Base-by-base conservation (phyloP, 805 yeast genomes). In the Metschnikowia aberdeeniae region DNA sequence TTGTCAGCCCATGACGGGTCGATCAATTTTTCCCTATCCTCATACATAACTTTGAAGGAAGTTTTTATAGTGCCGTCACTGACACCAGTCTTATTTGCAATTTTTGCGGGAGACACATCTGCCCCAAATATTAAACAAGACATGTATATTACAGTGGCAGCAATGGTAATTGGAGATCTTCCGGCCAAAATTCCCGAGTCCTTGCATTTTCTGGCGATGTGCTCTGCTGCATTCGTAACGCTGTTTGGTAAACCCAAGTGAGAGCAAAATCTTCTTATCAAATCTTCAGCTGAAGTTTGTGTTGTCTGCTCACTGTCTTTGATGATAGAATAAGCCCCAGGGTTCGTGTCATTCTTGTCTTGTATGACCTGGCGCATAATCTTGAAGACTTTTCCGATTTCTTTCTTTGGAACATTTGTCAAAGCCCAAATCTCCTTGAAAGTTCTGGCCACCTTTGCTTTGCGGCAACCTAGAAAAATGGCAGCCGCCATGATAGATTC, bases 11-110 rank as follows among this genome's bases (percentile, higher is more conserved):
- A 86, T 46, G 71, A 69, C 20, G 85, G 86, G 58, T 87, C 92
- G n/a, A 89, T 76, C 38, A 89, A 75, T 54, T 65, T 63, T 34
- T 67, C 71, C 56, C 78, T 79, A 49, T 85, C 88, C 50, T 86
- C 89, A 60, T 78, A 84, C 66, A 93, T 71, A 35, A 83, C 82
- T 63, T 86, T 86, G 62, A 89, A 93, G 36, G 93, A 83, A 1
- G 97, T 87, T 64, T 93, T 89, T 57, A 93, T 90, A 1, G 99
- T 93, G 54, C 98, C 97, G 62, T 93, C 99, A 58, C 96, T 86
- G 14, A 93, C 98, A 55, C 97, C 98, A 13, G 97, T 80, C 56
- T 86, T 86, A 55, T 89, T 96, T 10, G 96, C 87, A 45, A 93
- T 92, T 58, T 81, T 85, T 1, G 84, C 68, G 0, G 96, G 90